Conservation (phyloP, 2,329 filamentous ascomycete genomes). For the Furcasterigmium sp. region DNA sequence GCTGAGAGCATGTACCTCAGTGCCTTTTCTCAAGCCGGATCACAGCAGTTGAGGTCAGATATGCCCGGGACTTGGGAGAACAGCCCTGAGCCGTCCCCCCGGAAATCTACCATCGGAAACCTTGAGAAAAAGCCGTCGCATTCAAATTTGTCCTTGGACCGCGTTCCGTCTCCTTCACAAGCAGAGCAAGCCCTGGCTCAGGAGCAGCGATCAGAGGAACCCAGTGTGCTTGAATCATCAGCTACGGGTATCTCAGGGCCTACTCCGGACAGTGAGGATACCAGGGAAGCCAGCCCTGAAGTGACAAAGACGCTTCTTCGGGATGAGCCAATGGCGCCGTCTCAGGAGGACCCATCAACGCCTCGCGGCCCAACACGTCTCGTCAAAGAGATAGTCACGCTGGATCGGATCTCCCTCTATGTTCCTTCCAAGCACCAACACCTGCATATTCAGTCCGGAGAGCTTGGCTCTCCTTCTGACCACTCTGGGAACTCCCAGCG, state of each 20-base stretch:
- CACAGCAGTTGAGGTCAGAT: conserved; percentile 19
- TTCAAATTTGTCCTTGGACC: background rate
- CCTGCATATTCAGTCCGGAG: conserved; percentile 26
- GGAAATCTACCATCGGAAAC: background rate
- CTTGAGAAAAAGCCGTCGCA: background rate
- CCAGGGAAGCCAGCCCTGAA: background rate
- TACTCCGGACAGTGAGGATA: no score
- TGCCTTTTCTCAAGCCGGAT: conserved; percentile 49
- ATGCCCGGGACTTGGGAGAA: conserved; percentile 51
- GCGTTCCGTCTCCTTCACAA: conserved; percentile 2
- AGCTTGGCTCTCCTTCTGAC: conserved; percentile 19
- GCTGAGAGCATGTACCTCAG: conserved; percentile 87
- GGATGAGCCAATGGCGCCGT: conserved; percentile 6
- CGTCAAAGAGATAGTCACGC: conserved; percentile 48
- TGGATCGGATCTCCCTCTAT: conserved; percentile 48
- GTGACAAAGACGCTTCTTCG: no score
- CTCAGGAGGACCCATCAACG: conserved; percentile 37
- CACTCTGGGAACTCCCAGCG: conserved; percentile 19
- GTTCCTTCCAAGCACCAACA: conserved; percentile 45
- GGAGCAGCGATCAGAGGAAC: no score
- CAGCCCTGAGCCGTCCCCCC: conserved; percentile 4
- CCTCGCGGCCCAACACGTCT: conserved; percentile 49
- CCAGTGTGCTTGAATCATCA: background rate
- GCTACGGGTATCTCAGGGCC: background rate
- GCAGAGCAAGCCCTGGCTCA: no score